Base-by-base conservation (phyloP, 768 basidiomycete species). In the Trametes villosa region DNA sequence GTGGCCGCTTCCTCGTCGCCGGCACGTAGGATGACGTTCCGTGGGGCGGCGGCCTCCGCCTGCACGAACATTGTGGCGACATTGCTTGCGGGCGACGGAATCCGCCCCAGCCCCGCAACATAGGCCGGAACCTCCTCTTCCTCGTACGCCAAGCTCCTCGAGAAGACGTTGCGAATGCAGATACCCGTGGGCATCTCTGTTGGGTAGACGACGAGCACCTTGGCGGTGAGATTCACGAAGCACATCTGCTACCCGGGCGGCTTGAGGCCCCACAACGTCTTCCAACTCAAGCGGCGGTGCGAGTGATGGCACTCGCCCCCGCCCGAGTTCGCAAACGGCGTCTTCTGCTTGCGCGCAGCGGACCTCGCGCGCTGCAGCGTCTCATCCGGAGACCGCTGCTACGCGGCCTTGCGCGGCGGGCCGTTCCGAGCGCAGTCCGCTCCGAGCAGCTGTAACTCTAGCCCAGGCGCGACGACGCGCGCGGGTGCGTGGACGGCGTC, bases 211-310 rank as follows among this genome's bases (percentile, higher is more conserved):
- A 84, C 82, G 13, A 92, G 78, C 9, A 92, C 89, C 71, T 94
- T 91, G 29, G 92, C 79, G 2, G 68, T 67, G 0, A 92, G 89
- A 67, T 87, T 87, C 13, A 84, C 77, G 7, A 83, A 81, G 31
- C 75, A 73, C n/a, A 76, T 80, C 51, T 90, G 87, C 91, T 91
- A 93, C 18, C 91, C 92, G 22, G 92, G 91, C 7, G 92, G 92
- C 67, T 94, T 91, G 29, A 87, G 75, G 1, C 92, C 92, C 92
- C 92, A 94, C 8, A 87, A 84, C 72, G 91, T 92, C 79, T 91
- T 93, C 92, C 92, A 94, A 70, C 89, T 89, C 22, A 88, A 86
- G 30, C 86, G 83, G 31, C 88, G 84, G 50, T 85, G 69, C 4
- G 79, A 77, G 38, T 71, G 74, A 17, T 70, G 64, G 53, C 70